Evolutionary conservation across 306 rosid species (phyloP).

Genomic region (Cucurbita pepo): DNA sequence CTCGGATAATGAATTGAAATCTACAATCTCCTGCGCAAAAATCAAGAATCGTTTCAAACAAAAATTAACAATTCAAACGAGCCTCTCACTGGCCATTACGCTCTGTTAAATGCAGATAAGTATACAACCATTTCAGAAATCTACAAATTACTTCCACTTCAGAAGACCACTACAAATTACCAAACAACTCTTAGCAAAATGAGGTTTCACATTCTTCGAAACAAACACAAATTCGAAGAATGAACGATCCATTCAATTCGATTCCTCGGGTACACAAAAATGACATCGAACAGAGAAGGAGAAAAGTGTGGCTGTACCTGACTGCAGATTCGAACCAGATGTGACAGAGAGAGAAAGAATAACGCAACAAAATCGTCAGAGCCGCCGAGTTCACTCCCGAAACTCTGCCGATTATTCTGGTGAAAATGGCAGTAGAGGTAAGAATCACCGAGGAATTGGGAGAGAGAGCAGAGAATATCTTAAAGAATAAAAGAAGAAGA

Average conservation of each 20-base stretch:
- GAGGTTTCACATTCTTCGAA: neutral
- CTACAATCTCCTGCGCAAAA: neutral
- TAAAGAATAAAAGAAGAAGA: neutral
- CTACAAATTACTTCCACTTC: neutral
- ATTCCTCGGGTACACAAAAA: neutral
- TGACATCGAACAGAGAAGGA: neutral
- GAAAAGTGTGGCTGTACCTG: neutral
- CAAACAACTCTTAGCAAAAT: neutral
- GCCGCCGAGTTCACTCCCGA: too few species aligned
- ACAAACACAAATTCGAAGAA: neutral
- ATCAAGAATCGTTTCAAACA: neutral
- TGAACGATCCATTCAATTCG: neutral
- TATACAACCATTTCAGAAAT: neutral
- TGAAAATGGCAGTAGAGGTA: neutral
- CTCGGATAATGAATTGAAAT: neutral
- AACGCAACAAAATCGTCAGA: neutral
- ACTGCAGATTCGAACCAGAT: neutral
- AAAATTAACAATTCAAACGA: neutral
- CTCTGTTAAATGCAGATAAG: neutral
- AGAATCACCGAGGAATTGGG: slow-evolving; percentile 6
- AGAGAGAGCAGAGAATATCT: neutral
- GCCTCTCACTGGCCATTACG: neutral
- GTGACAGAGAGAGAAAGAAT: neutral
- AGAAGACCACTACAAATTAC: neutral
- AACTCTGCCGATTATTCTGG: neutral